Percentiles rank a stretch among this genome's conserved stretches.
Evolutionary conservation across 2,329 filamentous ascomycete species (phyloP).

Genomic region (Elsinoe perseae): DNA sequence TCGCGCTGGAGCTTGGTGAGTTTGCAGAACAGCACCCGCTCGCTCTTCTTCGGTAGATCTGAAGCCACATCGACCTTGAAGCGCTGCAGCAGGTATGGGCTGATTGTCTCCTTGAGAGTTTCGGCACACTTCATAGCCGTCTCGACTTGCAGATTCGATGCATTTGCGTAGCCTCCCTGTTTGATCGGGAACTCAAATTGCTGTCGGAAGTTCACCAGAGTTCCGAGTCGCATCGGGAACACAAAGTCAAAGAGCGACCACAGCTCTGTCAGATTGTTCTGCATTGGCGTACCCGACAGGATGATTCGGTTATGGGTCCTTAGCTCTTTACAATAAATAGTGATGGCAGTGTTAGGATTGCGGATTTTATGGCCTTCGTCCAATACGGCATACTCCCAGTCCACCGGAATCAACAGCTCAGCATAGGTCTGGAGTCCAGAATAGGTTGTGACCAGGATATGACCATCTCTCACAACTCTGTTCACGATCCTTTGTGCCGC

Average conservation of each 20-base stretch:
- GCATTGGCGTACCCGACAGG: constrained; percentile 91
- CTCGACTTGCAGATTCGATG: constrained; percentile 87
- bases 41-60: constrained; percentile 89
- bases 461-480: constrained; percentile 72
- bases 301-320: constrained; percentile 86
- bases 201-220: constrained; percentile 78
- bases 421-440: constrained; percentile 90
- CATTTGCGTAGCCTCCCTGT: constrained; percentile 89
- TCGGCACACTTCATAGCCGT: constrained; percentile 91
- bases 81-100: constrained; percentile 83
- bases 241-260: constrained; percentile 99
- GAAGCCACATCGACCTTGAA: constrained; percentile 90
- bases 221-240: constrained; percentile 90
- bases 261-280: constrained; percentile 89
- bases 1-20: constrained; percentile 70
- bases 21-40: constrained; percentile 94
- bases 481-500: constrained; percentile 74
- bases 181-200: constrained; percentile 93
- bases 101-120: constrained; percentile 86
- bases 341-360: constrained; percentile 91
- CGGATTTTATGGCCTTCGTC: constrained; percentile 98
- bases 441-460: constrained; percentile 93
- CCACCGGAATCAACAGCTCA: constrained; percentile 67
- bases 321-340: constrained; percentile 89
- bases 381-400: constrained; percentile 90